These are phyloP conservation scores for Colletotrichum nymphaeae DNA, from an alignment of 2,329 filamentous ascomycete species.

Conservation along the genomic window DNA sequence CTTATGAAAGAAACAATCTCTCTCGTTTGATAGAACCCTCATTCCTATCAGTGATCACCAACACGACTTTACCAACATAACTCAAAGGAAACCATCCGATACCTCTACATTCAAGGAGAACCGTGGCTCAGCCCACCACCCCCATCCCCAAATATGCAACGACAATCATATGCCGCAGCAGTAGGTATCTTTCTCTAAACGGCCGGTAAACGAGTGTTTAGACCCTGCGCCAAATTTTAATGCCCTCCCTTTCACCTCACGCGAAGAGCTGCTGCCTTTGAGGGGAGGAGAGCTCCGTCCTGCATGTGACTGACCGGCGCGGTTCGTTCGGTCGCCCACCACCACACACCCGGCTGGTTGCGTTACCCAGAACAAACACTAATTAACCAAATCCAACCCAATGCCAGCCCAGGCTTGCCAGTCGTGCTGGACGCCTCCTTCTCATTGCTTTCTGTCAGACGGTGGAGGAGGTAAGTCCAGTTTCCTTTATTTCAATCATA, in stretches of 20 bases:
- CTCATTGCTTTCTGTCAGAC: not conserved
- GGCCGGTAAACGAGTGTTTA: not conserved
- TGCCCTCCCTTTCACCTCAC: not conserved
- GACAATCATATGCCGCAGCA: not conserved
- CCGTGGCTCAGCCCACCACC: not conserved
- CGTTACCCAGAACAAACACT: conserved; percentile 18
- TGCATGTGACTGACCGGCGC: conserved; percentile 26
- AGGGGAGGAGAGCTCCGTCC: not conserved
- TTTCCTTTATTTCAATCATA: not conserved
- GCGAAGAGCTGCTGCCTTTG: not conserved
- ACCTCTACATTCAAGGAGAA: not conserved
- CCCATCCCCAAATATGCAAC: not conserved
- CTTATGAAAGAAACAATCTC: not conserved
- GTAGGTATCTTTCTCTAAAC: not conserved
- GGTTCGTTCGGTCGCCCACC: conserved; percentile 3
- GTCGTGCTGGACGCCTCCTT: not conserved
- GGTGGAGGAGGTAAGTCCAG: not conserved
- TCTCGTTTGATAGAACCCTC: not conserved
- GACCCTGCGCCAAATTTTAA: conserved; percentile 13
- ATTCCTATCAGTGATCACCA: not conserved
- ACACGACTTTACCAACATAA: not conserved
- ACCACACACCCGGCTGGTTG: conserved; percentile 26
- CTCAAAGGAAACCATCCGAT: not conserved
- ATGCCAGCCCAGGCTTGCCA: not conserved
- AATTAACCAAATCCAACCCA: conserved; percentile 14